Evolutionary conservation across 495 filamentous ascomycete genomes (phyloP), one percentile per base, ranked within the genome.

Genomic region (Penicillium soppii): DNA sequence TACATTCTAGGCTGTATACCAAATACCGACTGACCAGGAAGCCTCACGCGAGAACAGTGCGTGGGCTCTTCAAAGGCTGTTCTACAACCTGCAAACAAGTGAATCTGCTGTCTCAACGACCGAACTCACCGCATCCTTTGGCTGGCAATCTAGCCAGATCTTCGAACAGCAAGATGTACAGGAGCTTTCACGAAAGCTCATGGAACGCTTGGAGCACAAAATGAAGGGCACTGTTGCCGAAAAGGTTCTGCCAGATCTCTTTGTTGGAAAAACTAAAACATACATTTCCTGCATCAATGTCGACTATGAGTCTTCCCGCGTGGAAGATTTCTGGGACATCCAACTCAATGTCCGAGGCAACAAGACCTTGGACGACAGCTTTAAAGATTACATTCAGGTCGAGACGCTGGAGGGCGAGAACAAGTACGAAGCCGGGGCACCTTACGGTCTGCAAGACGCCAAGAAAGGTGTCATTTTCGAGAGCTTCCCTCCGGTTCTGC

Each of bases 111-210:
- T 99, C 0, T 83, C 88, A 1, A 99, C 94, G 5, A 87, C 84
- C 35, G 94, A 99, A 62, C 82, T 99, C 15, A 99, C 94, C 0
- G 83, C 83, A 50, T 96, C 95, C 0, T 99, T 99, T 70, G 94
- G 94, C 23, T 99, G 94, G 94, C 92, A 99, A 58, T 92, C 91
- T 1, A 84, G 88, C 54, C 92, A 99, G 66, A 96, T 97, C 26
- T 99, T 99, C 68, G 95, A 96, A 66, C 94, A 99, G 66, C 94
- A 99, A 73, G 94, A 99, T 70, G 94, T 99, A 7, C 94, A 99
- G 63, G 94, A 99, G 66, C 75, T 99, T 15, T 96, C 91, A 15
- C 81, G 94, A 35, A 96, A 97, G 65, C 77, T 99, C 25, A 97
- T 99, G 87, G 94, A 99, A 67, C 84, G 87, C 38, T 82, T 99